These are phyloP conservation scores for Aspergillus spinulosporus DNA, from an alignment of 2,329 filamentous ascomycete species.

Conservation along the genomic window DNA sequence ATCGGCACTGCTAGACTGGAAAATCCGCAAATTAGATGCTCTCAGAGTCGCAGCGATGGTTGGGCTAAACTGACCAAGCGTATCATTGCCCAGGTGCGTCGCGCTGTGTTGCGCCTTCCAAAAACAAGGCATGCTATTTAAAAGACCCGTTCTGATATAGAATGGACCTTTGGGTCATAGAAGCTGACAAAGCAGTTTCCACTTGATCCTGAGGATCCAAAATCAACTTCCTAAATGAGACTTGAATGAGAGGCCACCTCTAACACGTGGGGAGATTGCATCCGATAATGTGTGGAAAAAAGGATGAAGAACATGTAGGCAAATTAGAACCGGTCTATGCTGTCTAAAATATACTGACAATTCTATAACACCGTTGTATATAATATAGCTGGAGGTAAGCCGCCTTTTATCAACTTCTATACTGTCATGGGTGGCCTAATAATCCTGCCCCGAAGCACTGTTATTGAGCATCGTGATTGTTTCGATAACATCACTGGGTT, in stretches of 20 bases:
- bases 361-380: conserved; percentile 6
- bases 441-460: conserved; percentile 31
- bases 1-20: conserved; percentile 1
- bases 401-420: background rate
- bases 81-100: no score
- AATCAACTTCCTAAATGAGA: no score
- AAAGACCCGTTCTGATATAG: no score
- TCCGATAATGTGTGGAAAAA: no score
- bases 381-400: background rate
- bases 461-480: conserved; percentile 57
- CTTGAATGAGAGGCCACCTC: no score
- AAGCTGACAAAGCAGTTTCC: background rate
- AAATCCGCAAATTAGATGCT: conserved; percentile 2
- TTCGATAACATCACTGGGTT: conserved; percentile 84
- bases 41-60: background rate
- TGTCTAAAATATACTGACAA: conserved; percentile 5
- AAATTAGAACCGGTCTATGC: conserved; percentile 6
- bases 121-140: no score
- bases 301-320: background rate
- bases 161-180: background rate
- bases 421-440: conserved; percentile 15
- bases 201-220: background rate
- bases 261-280: no score
- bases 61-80: no score
- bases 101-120: no score